Evolutionary conservation across 208 protist genomes (phyloP), one percentile per base, ranked within the genome.

Genomic region (Leishmania tropica): DNA sequence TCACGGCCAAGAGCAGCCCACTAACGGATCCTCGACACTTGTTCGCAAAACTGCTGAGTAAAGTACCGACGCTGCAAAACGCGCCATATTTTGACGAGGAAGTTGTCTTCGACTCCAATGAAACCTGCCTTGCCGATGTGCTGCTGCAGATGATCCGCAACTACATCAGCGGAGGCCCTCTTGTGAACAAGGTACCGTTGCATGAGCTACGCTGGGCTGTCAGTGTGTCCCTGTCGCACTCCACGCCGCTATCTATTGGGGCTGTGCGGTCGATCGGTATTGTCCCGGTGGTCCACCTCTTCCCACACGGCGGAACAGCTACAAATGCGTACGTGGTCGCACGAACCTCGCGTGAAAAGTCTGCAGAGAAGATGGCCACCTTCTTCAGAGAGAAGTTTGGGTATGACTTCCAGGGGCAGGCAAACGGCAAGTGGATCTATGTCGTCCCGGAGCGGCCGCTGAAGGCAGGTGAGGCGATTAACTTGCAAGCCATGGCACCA

Each of bases 61-160:
- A 92, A 72, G 87, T 92, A 45, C 86, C 91, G 24, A 95, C 95
- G 24, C 68, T 98, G 76, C 88, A 95, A 64, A 98, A 98, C 79
- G 95, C 95, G 3, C 93, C 95, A 19, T 98, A 97, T 83, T 94
- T 98, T 67, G 92, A 95, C 42, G 92, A 96, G 42, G 84, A 92
- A 62, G 93, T 95, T 2, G 86, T 95, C 47, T 92, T 94, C 65
- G 89, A 95, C 80, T 35, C 88, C 0, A 88, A 87, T 31, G 85
- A 94, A 40, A 89, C 92, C 6, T 90, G 91, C 47, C 79, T 98
- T 31, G 95, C 95, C 0, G 95, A 98, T 81, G 89, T 98, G 64
- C 81, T 98, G 6, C 83, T 98, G 24, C 95, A 98, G 80, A 98
- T 98, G 95, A 97, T 98, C 75, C 95, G 93, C 64, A 98, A 98